These are phyloP conservation scores for Elongisporangium undulatum DNA, from an alignment of 352 stramenopile genomes.

Conservation along the genomic window DNA sequence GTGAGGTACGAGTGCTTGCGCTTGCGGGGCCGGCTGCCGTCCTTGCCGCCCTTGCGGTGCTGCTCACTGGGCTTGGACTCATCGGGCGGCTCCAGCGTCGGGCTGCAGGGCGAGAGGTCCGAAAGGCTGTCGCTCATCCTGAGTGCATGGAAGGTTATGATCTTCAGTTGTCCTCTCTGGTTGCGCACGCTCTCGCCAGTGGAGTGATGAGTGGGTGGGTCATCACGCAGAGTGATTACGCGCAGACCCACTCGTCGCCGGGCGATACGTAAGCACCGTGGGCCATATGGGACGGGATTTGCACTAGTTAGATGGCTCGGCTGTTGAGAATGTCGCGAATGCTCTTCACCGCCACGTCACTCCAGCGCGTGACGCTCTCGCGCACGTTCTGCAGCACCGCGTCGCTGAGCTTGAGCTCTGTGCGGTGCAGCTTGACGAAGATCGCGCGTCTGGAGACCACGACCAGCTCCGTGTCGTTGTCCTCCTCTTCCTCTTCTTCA, in stretches of 20 bases:
- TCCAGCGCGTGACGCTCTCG: conserved; percentile 1
- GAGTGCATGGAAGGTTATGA: not conserved
- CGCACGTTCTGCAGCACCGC: not conserved
- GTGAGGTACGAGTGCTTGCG: not conserved
- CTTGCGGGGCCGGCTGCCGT: not conserved
- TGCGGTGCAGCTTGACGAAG: conserved; percentile 23
- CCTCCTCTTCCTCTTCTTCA: not conserved
- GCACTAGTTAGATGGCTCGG: too few species aligned
- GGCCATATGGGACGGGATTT: too few species aligned
- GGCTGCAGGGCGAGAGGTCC: not conserved
- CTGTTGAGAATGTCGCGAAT: not conserved
- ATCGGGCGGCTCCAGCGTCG: not conserved
- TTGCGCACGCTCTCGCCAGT: not conserved
- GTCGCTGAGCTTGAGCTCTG: not conserved
- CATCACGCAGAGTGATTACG: not conserved
- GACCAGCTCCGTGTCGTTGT: conserved; percentile 16
- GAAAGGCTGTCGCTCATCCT: not conserved
- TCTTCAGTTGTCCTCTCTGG: not conserved
- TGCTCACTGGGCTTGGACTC: not conserved
- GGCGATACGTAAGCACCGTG: not conserved
- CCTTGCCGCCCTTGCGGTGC: not conserved
- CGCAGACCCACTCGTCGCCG: not conserved
- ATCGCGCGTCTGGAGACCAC: conserved; percentile 27
- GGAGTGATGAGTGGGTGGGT: not conserved
- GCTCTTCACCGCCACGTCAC: conserved; percentile 2